These are phyloP conservation scores for Talaromyces sp. DNA, from an alignment of 2,329 filamentous ascomycete genomes.

Conservation along the genomic window DNA sequence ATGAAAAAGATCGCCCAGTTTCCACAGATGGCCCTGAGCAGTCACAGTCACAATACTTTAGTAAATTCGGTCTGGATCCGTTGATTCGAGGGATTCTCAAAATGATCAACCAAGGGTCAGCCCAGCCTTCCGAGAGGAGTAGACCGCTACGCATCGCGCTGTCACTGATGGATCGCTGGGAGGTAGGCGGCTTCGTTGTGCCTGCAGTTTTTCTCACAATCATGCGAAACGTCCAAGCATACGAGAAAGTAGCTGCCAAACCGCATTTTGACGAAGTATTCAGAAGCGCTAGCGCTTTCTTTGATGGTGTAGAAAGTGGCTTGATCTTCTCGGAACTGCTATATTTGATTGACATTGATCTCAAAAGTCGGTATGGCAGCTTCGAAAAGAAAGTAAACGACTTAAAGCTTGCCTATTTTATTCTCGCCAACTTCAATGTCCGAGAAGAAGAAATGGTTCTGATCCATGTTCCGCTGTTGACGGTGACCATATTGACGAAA, in stretches of 20 bases:
- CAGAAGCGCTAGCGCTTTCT: slow-evolving; percentile 90
- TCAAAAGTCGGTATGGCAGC: slow-evolving; percentile 45
- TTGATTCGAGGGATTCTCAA: slow-evolving; percentile 69
- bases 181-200: slow-evolving; percentile 85
- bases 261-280: slow-evolving; percentile 78
- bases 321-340: slow-evolving; percentile 85
- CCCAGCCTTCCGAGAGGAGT: slow-evolving; percentile 62
- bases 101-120: slow-evolving; percentile 61
- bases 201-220: slow-evolving; percentile 84
- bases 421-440: slow-evolving; percentile 83
- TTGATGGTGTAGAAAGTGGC: slow-evolving; percentile 92
- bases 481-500: slow-evolving; percentile 56
- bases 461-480: slow-evolving; percentile 72
- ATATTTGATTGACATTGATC: slow-evolving; percentile 52
- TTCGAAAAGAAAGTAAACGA: slow-evolving; percentile 53
- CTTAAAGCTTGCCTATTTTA: slow-evolving; percentile 71
- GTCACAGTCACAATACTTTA: slow-evolving; percentile 74
- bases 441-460: slow-evolving; percentile 93
- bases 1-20: slow-evolving; percentile 20
- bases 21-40: slow-evolving; percentile 38
- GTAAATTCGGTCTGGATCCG: slow-evolving; percentile 67
- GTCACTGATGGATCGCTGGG: slow-evolving; percentile 97
- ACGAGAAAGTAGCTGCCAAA: slow-evolving; percentile 63
- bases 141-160: slow-evolving; percentile 86
- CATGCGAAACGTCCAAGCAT: slow-evolving; percentile 71